Evolutionary conservation across 208 protist genomes (phyloP), one percentile per base, ranked within the genome.

Genomic region (Leishmania lainsoni): DNA sequence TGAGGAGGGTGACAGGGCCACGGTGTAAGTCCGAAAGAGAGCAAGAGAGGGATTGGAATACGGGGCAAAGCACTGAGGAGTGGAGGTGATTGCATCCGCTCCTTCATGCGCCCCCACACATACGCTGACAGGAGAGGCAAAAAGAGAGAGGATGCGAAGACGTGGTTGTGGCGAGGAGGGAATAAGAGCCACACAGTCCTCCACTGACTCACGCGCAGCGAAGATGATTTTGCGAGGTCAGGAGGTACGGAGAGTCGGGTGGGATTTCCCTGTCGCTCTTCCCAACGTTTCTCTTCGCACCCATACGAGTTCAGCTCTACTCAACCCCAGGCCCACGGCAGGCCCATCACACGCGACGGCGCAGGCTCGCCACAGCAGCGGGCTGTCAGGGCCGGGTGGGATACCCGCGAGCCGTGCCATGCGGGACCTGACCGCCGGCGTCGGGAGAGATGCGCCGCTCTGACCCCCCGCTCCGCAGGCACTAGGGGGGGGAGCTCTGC

Each of bases 21-120:
- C 54, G 51, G 0, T 39, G 59, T n/a, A 69, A 39, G 66, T 45
- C 49, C 42, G 68, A 66, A 82, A 78, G 32, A 52, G 32, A 78
- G 42, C 76, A 77, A n/a, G 45, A 82, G 56, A 85, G 69, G 61
- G 14, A 65, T 45, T 10, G 10, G 59, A 10, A 48, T 32, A 16
- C 3, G 32, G 39, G 3, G 39, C 12, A 29, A 29, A 42, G 61
- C 26, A 22, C 61, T 8, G 14, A n/a, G 5, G 58, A 32, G 58
- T 63, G 26, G 29, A 17, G 58, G 58, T 32, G 58, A 63, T 22
- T 63, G 8, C 58, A 63, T 29, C 26, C 26, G 2, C 42, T 45
- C 58, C 29, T 14, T n/a, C 26, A 63, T n/a, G 58, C 32, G 58
- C 29, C 26, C 2, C 58, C 26, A 14, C 65, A 42, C 65, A 22